Evolutionary conservation across 1,284 basidiomycete genomes (phyloP), one percentile per base, ranked within the genome.

Genomic region (Malassezia arunalokei): DNA sequence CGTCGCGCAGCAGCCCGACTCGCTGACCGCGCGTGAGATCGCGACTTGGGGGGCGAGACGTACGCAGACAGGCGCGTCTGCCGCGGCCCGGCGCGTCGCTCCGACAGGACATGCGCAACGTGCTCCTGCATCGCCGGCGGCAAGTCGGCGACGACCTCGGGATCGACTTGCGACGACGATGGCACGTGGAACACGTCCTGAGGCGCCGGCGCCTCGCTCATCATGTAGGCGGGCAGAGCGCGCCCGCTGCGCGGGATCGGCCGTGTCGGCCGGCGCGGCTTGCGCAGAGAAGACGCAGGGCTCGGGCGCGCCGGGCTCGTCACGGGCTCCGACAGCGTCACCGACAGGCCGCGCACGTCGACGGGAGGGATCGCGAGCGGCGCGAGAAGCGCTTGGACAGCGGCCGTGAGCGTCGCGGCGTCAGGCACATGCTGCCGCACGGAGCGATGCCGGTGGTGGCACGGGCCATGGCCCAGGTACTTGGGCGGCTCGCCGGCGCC

Each of bases 391-490:
- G 80, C 79, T 80, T 85, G 85, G 1, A 86, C 84, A 50, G 84
- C 82, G n/a, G 82, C 78, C 0, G 82, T 84, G 43, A 98, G 85
- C 40, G 87, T 89, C 3, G 87, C 82, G 20, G 52, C 54, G 5
- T 56, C 57, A 8, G 49, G 56, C 0, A 60, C 56, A 1, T 54
- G 75, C 1, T 91, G 76, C 1, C 80, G 74, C 0, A 76, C 76
- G 59, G 86, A 85, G 68, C 84, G 86, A 70, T 82, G 89, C 75
- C 84, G 85, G 0, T 82, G 79, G 49, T 90, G 83, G 72, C 90
- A 95, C 8, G 80, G 75, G 1, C 92, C 92, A 66, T 96, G 91
- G 0, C 92, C 92, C 61, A 96, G 78, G 60, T 95, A 95, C 85
- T 96, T 98, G 0, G 91, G 84, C n/a, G 87, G 81, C 67, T 98